phyloP scores from a whole-genome alignment of 2,329 filamentous ascomycete species.

The Alternaria sp. region DNA sequence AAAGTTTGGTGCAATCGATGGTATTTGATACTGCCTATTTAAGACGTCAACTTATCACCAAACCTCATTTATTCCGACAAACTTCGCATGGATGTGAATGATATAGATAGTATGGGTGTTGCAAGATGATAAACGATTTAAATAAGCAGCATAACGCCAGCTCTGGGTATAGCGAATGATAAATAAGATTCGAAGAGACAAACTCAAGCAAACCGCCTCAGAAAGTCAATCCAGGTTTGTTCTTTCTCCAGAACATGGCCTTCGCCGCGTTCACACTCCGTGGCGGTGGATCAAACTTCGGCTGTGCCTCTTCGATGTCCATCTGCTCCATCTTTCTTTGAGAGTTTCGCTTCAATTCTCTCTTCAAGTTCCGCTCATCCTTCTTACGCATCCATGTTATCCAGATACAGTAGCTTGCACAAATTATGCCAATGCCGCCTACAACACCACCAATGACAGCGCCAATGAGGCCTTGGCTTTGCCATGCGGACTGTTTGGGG shows the following conservation, averaged over 20 bases:
- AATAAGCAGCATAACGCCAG: conserved; percentile 20
- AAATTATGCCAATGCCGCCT: conserved; percentile 44
- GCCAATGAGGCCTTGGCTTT: conserved; percentile 48
- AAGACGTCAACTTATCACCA: background rate
- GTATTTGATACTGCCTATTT: too few relatives aligned
- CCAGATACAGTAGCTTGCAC: conserved; percentile 40
- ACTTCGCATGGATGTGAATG: background rate
- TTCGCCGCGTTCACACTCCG: conserved; percentile 35
- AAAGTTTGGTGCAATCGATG: too few relatives aligned
- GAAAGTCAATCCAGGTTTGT: conserved; percentile 20
- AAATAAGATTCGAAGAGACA: background rate
- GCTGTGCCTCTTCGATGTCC: conserved; percentile 41
- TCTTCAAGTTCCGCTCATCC: conserved; percentile 38
- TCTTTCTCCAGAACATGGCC: conserved; percentile 44
- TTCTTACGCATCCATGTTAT: conserved; percentile 40
- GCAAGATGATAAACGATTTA: too few relatives aligned
- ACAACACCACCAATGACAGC: conserved; percentile 51
- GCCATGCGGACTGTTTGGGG: conserved; percentile 40
- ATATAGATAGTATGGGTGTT: too few relatives aligned
- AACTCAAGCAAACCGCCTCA: background rate
- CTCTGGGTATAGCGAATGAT: conserved; percentile 22
- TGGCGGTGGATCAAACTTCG: conserved; percentile 44
- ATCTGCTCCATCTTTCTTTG: conserved; percentile 44
- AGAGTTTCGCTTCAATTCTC: conserved; percentile 36
- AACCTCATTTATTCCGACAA: background rate